Evolutionary conservation across 2,329 filamentous ascomycete genomes (phyloP), one percentile per base, ranked within the genome.

Genomic region (Nothophaeocryptopus gaeumannii): DNA sequence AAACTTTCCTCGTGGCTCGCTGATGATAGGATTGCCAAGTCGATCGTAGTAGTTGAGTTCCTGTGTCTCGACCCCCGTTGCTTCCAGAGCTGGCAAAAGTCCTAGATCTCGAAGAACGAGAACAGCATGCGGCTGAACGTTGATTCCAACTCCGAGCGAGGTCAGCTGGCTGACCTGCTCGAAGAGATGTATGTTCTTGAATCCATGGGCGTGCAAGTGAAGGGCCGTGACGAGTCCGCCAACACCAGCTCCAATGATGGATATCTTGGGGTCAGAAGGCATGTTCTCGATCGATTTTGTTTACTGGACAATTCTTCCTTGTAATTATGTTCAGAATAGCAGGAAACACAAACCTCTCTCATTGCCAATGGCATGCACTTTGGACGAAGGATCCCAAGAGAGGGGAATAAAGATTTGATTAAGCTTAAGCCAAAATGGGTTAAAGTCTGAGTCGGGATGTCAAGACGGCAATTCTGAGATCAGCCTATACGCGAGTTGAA

Each of bases 141-240:
- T 76, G 59, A 76, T 76, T 3, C 73, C 73, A 0, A 74, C 72
- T 5, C 73, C 73, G 5, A 75, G 63, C 5, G 71, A 70, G 5
- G 70, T 72, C 8, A 75, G 63, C n/a, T 65, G 62, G 2, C 64
- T 64, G 7, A 69, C 67, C 2, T 72, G 68, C 53, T 76, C 73
- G 56, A 71, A 75, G 16, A 75, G 64, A 36, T 70, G 59, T 41
- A 76, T 69, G 57, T 74, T 64, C n/a, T 60, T 71, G 37, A 84
- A 82, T 35, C 68, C 67, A 48, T 78, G 70, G 29, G 74, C 67
- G 49, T 81, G 73, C 0, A 85, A 69, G 2, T 77, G 71, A 0
- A 85, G 70, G 0, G 79, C 79, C 0, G 84, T 70, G 1, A 74
- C 71, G 5, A 84, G 74, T 34, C 81, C 80, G 11, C 72, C 69